Percentiles rank a stretch among this genome's conserved stretches.
These are phyloP conservation scores for Nidularia sp. DNA, from an alignment of 768 basidiomycete genomes.

Conservation along the genomic window DNA sequence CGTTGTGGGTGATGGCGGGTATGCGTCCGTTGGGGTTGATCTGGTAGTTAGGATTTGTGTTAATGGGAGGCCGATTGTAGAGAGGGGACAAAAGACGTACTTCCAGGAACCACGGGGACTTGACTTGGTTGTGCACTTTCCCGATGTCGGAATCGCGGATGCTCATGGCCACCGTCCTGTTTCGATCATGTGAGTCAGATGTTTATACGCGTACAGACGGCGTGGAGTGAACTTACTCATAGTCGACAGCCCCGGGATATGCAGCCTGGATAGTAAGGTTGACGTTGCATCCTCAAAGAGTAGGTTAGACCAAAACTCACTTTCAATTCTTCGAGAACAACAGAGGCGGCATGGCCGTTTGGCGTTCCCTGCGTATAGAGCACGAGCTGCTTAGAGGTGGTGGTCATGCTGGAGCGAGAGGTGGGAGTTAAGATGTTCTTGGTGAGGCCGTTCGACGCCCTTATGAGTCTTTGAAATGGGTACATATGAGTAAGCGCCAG, in stretches of 20 bases:
- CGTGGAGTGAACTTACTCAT: constrained; percentile 21
- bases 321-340: constrained; percentile 59
- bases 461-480: too few species aligned
- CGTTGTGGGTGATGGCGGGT: constrained; percentile 56
- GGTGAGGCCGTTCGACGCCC: too few species aligned
- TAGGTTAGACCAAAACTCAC: too few species aligned
- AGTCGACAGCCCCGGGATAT: too few species aligned
- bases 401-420: too few species aligned
- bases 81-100: too few species aligned
- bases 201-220: constrained; percentile 27
- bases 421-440: too few species aligned
- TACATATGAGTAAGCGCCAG: too few species aligned
- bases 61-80: too few species aligned
- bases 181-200: not conserved
- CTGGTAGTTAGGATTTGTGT: constrained; percentile 58
- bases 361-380: constrained; percentile 49
- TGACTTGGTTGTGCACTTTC: constrained; percentile 33
- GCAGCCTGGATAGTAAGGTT: too few species aligned
- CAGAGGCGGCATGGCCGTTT: constrained; percentile 49
- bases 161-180: constrained; percentile 16
- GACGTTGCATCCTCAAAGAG: too few species aligned
- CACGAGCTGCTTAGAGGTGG: constrained; percentile 11
- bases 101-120: too few species aligned
- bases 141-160: constrained; percentile 47
- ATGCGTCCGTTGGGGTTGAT: constrained; percentile 69